These are phyloP conservation scores for Blastobotrys serpentis DNA, from an alignment of 1,139 yeast species.

Conservation along the genomic window DNA sequence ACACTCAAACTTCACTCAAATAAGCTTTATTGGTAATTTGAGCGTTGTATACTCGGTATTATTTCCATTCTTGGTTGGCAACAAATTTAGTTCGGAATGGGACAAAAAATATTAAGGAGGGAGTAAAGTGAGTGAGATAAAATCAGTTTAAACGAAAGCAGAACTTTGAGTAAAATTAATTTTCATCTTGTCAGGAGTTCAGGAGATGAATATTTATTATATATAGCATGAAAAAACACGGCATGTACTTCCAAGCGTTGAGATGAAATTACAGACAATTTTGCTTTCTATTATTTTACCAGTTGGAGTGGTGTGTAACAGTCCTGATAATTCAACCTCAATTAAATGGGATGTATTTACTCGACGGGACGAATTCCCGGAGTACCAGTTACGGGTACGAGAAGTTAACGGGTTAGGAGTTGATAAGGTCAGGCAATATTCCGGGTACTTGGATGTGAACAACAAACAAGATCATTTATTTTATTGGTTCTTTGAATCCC, in stretches of 20 bases:
- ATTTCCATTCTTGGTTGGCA: no score
- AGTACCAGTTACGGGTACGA: slow-evolving; percentile 30
- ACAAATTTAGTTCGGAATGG: no score
- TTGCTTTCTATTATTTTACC: neutral
- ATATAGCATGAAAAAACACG: neutral
- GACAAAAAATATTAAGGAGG: neutral
- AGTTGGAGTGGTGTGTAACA: neutral
- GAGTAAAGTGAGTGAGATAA: neutral
- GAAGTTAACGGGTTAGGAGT: slow-evolving; percentile 34
- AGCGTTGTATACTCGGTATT: no score
- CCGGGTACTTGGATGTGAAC: slow-evolving; percentile 62
- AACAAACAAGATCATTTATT: slow-evolving; percentile 82
- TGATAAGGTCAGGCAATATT: slow-evolving; percentile 50
- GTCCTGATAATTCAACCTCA: neutral
- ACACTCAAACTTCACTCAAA: neutral
- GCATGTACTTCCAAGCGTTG: neutral
- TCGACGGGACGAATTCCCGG: slow-evolving; percentile 22
- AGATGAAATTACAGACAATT: neutral
- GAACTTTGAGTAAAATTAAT: no score
- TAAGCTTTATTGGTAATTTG: neutral
- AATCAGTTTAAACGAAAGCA: neutral
- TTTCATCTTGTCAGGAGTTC: neutral
- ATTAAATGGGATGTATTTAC: slow-evolving; percentile 6
- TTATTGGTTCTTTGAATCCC: slow-evolving; percentile 73
- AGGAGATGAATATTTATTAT: neutral